phyloP scores from a whole-genome alignment of 192 early-diverging fungal genomes.

The Oehlia diaphana region DNA sequence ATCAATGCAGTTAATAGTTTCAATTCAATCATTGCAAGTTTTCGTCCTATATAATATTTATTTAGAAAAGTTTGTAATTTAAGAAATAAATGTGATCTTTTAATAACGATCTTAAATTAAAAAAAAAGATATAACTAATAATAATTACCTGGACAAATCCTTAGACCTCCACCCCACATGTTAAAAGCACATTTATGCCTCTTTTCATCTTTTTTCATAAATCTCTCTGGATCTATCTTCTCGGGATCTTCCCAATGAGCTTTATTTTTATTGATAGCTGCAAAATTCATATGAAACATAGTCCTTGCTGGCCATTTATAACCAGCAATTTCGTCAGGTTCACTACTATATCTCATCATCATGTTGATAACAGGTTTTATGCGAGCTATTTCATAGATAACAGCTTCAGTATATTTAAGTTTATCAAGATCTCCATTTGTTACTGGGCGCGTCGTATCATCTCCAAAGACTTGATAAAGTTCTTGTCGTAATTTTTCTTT shows the following conservation, averaged over 20 bases:
- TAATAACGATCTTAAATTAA: no score
- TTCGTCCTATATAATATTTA: not conserved
- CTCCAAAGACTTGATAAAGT: not conserved
- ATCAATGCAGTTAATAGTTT: conserved; percentile 2
- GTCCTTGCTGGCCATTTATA: not conserved
- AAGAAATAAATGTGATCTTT: not conserved
- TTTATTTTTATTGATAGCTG: not conserved
- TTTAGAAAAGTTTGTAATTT: not conserved
- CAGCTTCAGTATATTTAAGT: conserved; percentile 20
- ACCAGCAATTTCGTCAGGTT: conserved; percentile 5
- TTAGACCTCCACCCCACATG: conserved; percentile 7
- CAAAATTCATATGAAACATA: not conserved
- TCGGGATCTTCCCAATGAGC: conserved; percentile 3
- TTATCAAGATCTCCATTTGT: not conserved
- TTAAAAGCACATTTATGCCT: not conserved
- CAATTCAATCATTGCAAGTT: conserved; percentile 14
- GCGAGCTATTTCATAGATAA: conserved; percentile 12
- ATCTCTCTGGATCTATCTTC: conserved; percentile 10
- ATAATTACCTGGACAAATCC: conserved; percentile 12
- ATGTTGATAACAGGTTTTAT: not conserved
- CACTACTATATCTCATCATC: not conserved
- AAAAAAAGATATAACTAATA: not conserved
- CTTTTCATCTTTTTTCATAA: not conserved
- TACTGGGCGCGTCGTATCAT: not conserved
- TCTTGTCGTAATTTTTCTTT: not conserved